A percentile compares a stretch with the other conserved stretches of the same genome.
Conservation (phyloP, 2,329 filamentous ascomycete genomes). For the Rutstroemia sp. region DNA sequence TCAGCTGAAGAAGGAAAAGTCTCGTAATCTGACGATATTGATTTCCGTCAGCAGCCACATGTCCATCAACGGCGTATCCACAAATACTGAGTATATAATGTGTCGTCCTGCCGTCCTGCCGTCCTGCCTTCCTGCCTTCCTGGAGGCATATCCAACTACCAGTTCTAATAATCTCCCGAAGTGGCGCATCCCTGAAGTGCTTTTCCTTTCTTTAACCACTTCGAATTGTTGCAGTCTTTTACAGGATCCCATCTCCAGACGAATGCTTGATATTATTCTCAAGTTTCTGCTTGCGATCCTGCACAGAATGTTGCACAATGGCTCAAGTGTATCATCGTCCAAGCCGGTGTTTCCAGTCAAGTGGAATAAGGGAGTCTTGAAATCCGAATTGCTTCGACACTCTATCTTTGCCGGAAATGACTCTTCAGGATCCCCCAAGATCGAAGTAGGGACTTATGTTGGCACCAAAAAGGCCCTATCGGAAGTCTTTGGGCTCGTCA, state of each 20-base stretch:
- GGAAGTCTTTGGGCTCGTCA: background rate
- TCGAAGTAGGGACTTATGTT: background rate
- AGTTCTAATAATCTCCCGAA: background rate
- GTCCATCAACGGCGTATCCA: too few relatives aligned
- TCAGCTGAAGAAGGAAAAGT: too few relatives aligned
- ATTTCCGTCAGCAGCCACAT: too few relatives aligned
- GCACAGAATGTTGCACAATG: background rate
- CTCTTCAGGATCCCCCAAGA: background rate
- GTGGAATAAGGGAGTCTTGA: constrained; percentile 7
- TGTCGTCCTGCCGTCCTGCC: too few relatives aligned
- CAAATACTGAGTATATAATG: background rate
- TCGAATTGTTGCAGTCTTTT: background rate
- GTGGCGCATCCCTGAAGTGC: background rate
- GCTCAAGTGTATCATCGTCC: background rate
- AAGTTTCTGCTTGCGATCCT: background rate
- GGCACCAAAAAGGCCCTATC: constrained; percentile 7
- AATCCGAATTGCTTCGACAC: constrained; percentile 1
- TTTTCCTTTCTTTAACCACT: background rate
- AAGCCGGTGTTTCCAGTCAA: background rate
- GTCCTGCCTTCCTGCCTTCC: too few relatives aligned
- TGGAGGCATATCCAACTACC: background rate
- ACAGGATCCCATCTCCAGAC: background rate
- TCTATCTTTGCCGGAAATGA: constrained; percentile 4
- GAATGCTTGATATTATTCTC: background rate
- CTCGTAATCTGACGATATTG: too few relatives aligned